Conservation (phyloP, 352 stramenopile genomes). For the Plasmopara viticola region DNA sequence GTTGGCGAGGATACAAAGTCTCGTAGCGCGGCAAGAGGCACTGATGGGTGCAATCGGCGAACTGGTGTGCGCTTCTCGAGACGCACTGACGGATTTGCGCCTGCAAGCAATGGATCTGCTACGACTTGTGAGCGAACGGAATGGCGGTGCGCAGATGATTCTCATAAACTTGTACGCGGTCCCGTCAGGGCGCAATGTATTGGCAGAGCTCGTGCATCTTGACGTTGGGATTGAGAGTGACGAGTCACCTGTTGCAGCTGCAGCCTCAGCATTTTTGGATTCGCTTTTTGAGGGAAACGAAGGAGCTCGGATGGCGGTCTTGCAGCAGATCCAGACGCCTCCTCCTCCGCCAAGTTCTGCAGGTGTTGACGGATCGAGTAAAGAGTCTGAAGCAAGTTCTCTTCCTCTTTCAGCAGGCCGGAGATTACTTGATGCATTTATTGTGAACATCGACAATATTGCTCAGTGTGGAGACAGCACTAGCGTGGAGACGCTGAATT, state of each 20-base stretch:
- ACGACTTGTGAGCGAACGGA: conserved; percentile 39
- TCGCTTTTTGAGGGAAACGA: conserved; percentile 59
- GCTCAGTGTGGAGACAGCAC: conserved; percentile 9
- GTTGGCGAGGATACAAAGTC: conserved; percentile 48
- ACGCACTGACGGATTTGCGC: conserved; percentile 47
- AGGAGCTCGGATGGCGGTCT: conserved; percentile 53
- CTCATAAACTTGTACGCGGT: conserved; percentile 49
- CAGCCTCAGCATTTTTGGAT: conserved; percentile 52
- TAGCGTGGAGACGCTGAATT: conserved; percentile 18
- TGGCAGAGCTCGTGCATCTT: conserved; percentile 50
- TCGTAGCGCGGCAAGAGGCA: conserved; percentile 45
- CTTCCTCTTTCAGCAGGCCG: conserved; percentile 31
- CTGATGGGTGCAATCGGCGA: conserved; percentile 62
- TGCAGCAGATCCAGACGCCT: conserved; percentile 56
- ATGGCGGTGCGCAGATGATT: conserved; percentile 70
- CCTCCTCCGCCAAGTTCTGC: conserved; percentile 25
- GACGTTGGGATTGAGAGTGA: conserved; percentile 47
- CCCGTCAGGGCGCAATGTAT: conserved; percentile 37
- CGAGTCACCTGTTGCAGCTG: conserved; percentile 52
- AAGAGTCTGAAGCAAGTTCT: conserved; percentile 14
- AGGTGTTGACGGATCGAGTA: conserved; percentile 3
- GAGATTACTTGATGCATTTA: conserved; percentile 45
- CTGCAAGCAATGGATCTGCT: conserved; percentile 63
- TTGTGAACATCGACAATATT: conserved; percentile 44
- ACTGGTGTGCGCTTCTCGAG: conserved; percentile 41